Base-by-base conservation (phyloP, 441 rosid species). In the Omphalea diandra region DNA sequence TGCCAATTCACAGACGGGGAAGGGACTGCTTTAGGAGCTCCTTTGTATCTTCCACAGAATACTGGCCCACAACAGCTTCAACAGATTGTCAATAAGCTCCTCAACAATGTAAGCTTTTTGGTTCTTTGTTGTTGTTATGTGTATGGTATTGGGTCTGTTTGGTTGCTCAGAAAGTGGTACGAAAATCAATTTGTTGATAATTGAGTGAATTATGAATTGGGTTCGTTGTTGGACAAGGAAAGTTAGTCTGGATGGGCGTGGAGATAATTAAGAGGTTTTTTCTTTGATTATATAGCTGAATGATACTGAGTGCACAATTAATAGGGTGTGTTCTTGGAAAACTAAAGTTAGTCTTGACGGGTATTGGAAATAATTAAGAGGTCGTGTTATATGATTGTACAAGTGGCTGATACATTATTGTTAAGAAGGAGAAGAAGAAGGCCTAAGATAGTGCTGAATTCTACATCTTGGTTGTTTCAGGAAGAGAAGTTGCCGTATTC, bases 401-500 rank as follows among this genome's bases (percentile, higher is more conserved):
- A 12, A 55, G 18, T 67, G 43, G 10, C 27, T n/a, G 7, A 52
- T 35, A 31, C 14, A 41, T 50, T 55, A 24, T 2, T 43, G 6
- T 9, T 54, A 31, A 31, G 1, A 20, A 31, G 40, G 63, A 65
- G 22, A 7, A 10, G 27, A 58, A 32, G 17, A 57, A 35, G 10
- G 12, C 0, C 14, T 26, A 2, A 40, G 3, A 40, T 5, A 4
- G 27, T 56, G 32, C 27, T 40, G 5, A 55, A 41, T 58, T 40
- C n/a, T 36, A 63, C 8, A 12, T 60, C 40, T 63, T 77, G 67
- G 38, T 72, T 52, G 49, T 22, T 76, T 41, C 83, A 93, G 99
- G 97, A 89, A 84, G 98, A 91, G 80, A 88, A 88, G 82, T 60
- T 95, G 60, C 99, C 99, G 8, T 88, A 89, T 81, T 80, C 93